Evolutionary conservation across 306 rosid genomes (phyloP).

Genomic region (Lablab purpureus): DNA sequence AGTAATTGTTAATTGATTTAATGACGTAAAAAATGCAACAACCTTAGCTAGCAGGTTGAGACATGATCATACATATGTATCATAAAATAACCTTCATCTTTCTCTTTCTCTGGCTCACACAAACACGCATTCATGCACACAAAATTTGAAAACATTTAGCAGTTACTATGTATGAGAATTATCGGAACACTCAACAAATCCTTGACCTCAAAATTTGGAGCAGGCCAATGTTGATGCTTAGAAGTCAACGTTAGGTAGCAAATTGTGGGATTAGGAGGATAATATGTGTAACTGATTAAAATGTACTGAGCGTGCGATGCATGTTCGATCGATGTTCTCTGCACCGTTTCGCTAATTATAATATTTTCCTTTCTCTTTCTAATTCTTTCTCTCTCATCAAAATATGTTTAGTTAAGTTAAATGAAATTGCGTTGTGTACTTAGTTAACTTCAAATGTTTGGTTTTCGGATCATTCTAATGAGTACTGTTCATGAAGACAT

Average conservation of each 20-base stretch:
- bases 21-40: slow-evolving; percentile 47
- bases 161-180: slow-evolving; percentile 35
- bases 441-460: too few species aligned
- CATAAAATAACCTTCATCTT: not conserved
- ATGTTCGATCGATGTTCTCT: not conserved
- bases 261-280: slow-evolving; percentile 31
- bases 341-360: not conserved
- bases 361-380: slow-evolving; percentile 12
- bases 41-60: slow-evolving; percentile 40
- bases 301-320: slow-evolving; percentile 32
- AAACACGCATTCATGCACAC: not conserved
- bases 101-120: not conserved
- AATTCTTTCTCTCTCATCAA: too few species aligned
- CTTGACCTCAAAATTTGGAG: slow-evolving; percentile 47
- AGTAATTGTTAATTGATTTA: slow-evolving; percentile 42
- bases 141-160: slow-evolving; percentile 30
- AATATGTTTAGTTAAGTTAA: too few species aligned
- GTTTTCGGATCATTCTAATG: too few species aligned
- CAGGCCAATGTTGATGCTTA: slow-evolving; percentile 19
- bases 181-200: slow-evolving; percentile 49
- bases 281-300: slow-evolving; percentile 18
- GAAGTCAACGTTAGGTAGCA: slow-evolving; percentile 60
- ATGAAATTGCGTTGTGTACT: too few species aligned
- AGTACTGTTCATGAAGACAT: too few species aligned
- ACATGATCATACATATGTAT: slow-evolving; percentile 19